Percentiles rank a stretch among this genome's conserved stretches.
Conservation (phyloP, 805 yeast species). For the Metschnikowia lunata region DNA sequence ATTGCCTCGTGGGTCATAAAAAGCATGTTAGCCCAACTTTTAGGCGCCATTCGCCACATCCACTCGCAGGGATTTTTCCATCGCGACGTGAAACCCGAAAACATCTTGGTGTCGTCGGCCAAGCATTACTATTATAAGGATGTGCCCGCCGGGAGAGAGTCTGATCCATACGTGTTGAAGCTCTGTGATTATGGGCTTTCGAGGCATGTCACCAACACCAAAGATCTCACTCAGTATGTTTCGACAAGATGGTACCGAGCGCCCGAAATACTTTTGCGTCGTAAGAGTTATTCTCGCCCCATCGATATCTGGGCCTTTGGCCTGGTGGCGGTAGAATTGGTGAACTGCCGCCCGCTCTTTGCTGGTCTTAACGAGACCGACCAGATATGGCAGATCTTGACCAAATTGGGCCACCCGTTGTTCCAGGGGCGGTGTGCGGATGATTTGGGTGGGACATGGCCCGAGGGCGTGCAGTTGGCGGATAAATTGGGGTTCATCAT, state of each 20-base stretch:
- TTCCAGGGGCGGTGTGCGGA: conserved; percentile 19
- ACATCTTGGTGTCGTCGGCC: conserved; percentile 66
- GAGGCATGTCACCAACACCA: conserved; percentile 49
- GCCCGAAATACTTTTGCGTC: conserved; percentile 72
- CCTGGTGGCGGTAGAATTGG: conserved; percentile 68
- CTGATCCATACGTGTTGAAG: conserved; percentile 57
- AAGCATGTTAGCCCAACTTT: conserved; percentile 65
- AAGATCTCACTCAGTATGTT: conserved; percentile 68
- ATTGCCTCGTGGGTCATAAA: conserved; percentile 58
- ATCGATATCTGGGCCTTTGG: conserved; percentile 88
- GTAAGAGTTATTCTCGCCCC: conserved; percentile 58
- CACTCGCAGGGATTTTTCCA: conserved; percentile 69
- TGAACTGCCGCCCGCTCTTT: conserved; percentile 71
- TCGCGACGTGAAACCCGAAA: conserved; percentile 93
- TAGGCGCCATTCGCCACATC: conserved; percentile 77
- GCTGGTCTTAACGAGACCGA: conserved; percentile 80
- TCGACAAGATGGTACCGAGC: conserved; percentile 86
- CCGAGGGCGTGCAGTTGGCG: conserved; percentile 52
- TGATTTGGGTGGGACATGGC: conserved; percentile 69
- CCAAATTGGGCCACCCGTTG: conserved; percentile 70
- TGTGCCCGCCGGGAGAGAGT: conserved; percentile 38
- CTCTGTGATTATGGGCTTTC: conserved; percentile 81
- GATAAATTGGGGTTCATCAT: conserved; percentile 50
- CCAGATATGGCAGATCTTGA: conserved; percentile 66
- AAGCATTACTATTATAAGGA: conserved; percentile 46